These are phyloP conservation scores for Pythium rhizo-oryzae DNA, from an alignment of 352 stramenopile species.

Conservation along the genomic window DNA sequence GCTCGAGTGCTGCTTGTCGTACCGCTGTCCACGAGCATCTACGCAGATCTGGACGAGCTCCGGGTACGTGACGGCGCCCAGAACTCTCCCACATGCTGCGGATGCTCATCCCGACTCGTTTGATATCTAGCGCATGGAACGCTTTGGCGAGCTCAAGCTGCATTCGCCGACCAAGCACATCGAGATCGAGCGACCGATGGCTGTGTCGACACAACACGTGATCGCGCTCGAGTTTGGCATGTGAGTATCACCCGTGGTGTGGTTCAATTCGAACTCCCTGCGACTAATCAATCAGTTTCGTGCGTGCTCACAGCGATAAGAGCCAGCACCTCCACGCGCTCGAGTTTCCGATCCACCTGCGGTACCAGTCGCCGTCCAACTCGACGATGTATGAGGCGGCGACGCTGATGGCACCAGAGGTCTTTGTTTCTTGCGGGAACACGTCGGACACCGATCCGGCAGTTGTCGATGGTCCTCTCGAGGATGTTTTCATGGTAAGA, in stretches of 20 bases:
- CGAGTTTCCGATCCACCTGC: constrained; percentile 37
- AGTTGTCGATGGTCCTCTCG: background rate
- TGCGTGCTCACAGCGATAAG: background rate
- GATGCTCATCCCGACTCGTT: too few relatives aligned
- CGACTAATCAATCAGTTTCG: background rate
- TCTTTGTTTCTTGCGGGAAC: constrained; percentile 19
- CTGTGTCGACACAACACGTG: constrained; percentile 31
- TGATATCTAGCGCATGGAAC: constrained; percentile 31
- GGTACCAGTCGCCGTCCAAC: constrained; percentile 41
- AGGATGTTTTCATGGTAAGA: constrained; percentile 14
- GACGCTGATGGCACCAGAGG: constrained; percentile 24
- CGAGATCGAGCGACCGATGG: constrained; percentile 34
- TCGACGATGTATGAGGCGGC: constrained; percentile 26
- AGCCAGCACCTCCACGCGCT: constrained; percentile 2
- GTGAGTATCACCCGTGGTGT: constrained; percentile 14
- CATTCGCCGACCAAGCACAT: constrained; percentile 35
- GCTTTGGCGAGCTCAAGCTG: constrained; percentile 33
- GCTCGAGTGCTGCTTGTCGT: constrained; percentile 17
- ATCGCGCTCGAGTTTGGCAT: constrained; percentile 29
- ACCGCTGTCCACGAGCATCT: constrained; percentile 32
- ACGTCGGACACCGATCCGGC: background rate
- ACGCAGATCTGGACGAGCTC: constrained; percentile 45
- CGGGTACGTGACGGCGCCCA: constrained; percentile 22
- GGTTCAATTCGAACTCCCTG: background rate
- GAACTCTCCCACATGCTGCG: background rate